A percentile compares a stretch with the other conserved stretches of the same genome.
phyloP scores from a whole-genome alignment of 2,329 filamentous ascomycete species.

The Colletotrichum sp. region DNA sequence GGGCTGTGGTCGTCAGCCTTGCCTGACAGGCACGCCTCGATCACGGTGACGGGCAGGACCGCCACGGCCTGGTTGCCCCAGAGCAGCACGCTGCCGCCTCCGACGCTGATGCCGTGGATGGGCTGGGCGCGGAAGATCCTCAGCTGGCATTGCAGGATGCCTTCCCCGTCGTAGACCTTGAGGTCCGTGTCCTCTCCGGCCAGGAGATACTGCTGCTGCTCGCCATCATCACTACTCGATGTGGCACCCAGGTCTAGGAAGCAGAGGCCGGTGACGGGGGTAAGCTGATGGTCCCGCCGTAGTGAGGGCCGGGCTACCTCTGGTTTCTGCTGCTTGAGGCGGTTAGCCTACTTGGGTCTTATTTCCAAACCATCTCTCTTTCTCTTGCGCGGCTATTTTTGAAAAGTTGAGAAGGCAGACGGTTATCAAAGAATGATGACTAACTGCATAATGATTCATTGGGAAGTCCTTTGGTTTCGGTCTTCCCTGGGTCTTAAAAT shows the following conservation, averaged over 20 bases:
- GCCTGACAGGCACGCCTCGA: conserved; percentile 28
- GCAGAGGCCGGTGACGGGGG: conserved; percentile 65
- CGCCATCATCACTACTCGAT: not conserved
- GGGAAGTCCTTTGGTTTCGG: not conserved
- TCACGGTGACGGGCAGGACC: conserved; percentile 36
- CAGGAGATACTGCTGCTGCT: conserved; percentile 47
- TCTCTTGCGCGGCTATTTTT: not conserved
- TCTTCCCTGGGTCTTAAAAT: not conserved
- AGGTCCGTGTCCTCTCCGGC: conserved; percentile 66
- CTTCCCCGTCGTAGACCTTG: conserved; percentile 53
- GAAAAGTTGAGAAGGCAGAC: not conserved
- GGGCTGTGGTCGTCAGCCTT: conserved; percentile 19
- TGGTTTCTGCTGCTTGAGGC: not conserved
- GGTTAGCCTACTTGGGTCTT: not conserved
- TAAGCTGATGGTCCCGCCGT: conserved; percentile 45
- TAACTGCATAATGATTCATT: conserved; percentile 16
- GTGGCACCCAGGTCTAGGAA: conserved; percentile 45
- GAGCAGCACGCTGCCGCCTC: conserved; percentile 50
- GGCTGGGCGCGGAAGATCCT: conserved; percentile 70
- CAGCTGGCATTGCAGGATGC: conserved; percentile 43
- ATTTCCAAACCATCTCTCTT: not conserved
- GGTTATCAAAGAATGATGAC: conserved; percentile 3
- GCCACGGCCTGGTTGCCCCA: conserved; percentile 75
- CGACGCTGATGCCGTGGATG: conserved; percentile 74
- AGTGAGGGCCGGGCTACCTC: conserved; percentile 8